phyloP scores from a whole-genome alignment of 1,139 yeast genomes.

The Yamadazyma dendronema region DNA sequence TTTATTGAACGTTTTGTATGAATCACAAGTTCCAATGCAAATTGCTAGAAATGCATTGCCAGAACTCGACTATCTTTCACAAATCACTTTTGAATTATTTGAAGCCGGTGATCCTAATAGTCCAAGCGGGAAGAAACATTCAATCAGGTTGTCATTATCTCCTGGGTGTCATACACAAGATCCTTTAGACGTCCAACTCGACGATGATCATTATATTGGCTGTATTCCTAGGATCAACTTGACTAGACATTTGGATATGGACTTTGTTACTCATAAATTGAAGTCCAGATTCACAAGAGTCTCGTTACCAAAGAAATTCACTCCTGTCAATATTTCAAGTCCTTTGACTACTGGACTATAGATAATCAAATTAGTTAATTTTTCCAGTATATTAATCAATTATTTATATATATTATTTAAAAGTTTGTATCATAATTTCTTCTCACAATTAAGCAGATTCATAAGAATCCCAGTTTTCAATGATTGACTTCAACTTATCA shows the following conservation, averaged over 20 bases:
- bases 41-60: slow-evolving; percentile 94
- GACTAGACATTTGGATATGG: slow-evolving; percentile 92
- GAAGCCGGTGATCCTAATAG: slow-evolving; percentile 67
- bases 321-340: slow-evolving; percentile 84
- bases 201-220: slow-evolving; percentile 94
- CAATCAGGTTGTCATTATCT: slow-evolving; percentile 82
- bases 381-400: background rate
- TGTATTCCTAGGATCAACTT: slow-evolving; percentile 88
- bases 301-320: slow-evolving; percentile 83
- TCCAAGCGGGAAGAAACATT: slow-evolving; percentile 72
- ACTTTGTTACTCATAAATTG: slow-evolving; percentile 79
- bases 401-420: background rate
- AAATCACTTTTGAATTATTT: slow-evolving; percentile 88
- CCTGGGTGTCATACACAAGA: slow-evolving; percentile 99
- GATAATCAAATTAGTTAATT: background rate
- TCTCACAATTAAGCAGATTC: slow-evolving; percentile 40
- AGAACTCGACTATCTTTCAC: slow-evolving; percentile 92
- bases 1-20: slow-evolving; percentile 83
- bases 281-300: slow-evolving; percentile 84
- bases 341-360: slow-evolving; percentile 42
- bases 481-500: slow-evolving; percentile 82
- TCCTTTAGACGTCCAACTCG: slow-evolving; percentile 94
- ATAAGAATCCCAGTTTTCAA: slow-evolving; percentile 94
- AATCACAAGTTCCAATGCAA: slow-evolving; percentile 92
- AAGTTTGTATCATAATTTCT: background rate